These are phyloP conservation scores for Marchantia polymorpha DNA, from an alignment of 225 moss, liverwort and hornwort species.

Conservation along the genomic window DNA sequence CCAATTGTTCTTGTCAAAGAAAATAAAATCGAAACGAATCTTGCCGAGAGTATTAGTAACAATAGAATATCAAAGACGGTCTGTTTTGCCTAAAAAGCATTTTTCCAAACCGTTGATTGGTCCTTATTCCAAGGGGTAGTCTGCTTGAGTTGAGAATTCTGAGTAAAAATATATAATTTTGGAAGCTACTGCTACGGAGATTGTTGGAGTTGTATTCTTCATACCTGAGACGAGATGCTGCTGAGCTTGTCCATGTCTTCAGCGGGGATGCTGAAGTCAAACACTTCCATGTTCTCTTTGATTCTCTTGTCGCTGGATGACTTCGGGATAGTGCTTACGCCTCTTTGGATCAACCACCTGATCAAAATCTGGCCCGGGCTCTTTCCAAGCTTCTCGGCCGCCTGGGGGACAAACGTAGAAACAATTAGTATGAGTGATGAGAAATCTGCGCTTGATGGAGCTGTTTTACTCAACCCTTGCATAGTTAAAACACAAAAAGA, in stretches of 20 bases:
- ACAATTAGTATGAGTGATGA: no score
- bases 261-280: conserved; percentile 25
- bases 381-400: conserved; percentile 32
- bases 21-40: no score
- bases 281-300: conserved; percentile 30
- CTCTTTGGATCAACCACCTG: conserved; percentile 33
- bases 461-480: neutral
- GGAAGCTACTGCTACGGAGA: neutral
- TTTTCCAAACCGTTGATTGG: neutral
- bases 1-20: no score
- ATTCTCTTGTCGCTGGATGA: conserved; percentile 17
- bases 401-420: conserved; percentile 4
- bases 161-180: neutral
- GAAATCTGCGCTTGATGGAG: no score
- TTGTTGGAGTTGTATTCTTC: neutral
- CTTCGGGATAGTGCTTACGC: conserved; percentile 36
- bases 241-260: conserved; percentile 32
- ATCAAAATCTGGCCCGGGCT: conserved; percentile 29
- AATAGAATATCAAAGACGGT: no score
- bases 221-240: conserved; percentile 28
- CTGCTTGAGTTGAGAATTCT: neutral
- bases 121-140: no score
- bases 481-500: neutral
- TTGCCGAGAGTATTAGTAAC: no score
- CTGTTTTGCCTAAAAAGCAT: no score